These are phyloP conservation scores for Polytrichum commune DNA, from an alignment of 225 moss, liverwort and hornwort genomes.

Conservation along the genomic window DNA sequence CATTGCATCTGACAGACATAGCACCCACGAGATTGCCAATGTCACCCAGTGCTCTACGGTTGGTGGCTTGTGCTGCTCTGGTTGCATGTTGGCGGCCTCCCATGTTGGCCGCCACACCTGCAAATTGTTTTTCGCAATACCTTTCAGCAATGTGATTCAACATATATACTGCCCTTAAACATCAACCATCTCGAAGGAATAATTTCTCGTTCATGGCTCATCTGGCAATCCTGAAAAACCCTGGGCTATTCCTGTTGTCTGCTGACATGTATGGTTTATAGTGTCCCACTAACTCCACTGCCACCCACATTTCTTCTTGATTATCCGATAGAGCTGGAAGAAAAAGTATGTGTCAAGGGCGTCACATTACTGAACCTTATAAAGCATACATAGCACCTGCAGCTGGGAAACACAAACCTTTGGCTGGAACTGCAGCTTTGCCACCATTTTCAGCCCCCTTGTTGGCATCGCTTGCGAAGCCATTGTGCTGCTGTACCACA, in stretches of 20 bases:
- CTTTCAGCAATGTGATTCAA: no score
- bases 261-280: no score
- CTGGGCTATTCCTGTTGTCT: no score
- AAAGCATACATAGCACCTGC: no score
- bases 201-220: no score
- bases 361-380: no score
- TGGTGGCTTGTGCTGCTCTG: slow-evolving; percentile 62
- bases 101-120: slow-evolving; percentile 21
- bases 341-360: no score
- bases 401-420: slow-evolving; percentile 19
- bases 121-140: no score
- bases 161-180: not conserved
- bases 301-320: no score
- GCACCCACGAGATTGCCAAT: slow-evolving; percentile 95
- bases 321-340: no score
- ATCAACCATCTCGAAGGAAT: not conserved
- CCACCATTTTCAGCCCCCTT: slow-evolving; percentile 44
- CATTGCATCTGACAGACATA: slow-evolving; percentile 81
- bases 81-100: slow-evolving; percentile 22
- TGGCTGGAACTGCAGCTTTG: slow-evolving; percentile 38
- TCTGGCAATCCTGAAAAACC: no score
- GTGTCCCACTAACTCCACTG: no score
- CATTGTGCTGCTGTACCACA: slow-evolving; percentile 40
- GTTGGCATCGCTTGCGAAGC: slow-evolving; percentile 49
- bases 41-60: slow-evolving; percentile 86